phyloP scores from a whole-genome alignment of 345 rosid species.

The Pugionium dolabratum region DNA sequence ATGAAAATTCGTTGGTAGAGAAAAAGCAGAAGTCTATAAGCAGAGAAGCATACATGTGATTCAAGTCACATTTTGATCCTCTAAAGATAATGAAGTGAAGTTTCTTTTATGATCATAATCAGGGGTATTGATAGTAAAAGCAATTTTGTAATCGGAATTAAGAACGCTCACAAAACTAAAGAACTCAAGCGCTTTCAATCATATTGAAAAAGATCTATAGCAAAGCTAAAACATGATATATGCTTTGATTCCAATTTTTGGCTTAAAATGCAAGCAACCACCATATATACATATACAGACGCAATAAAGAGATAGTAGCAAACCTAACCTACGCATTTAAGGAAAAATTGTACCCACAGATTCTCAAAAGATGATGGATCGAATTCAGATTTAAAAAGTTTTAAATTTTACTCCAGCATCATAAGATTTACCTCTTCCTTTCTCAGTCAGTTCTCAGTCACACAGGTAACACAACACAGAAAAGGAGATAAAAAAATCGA shows the following conservation, averaged over 20 bases:
- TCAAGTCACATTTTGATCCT: conserved; percentile 3
- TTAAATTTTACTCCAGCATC: not conserved
- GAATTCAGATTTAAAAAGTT: conserved; percentile 6
- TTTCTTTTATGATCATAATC: conserved; percentile 1
- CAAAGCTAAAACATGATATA: conserved; percentile 12
- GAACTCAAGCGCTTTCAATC: conserved; percentile 4
- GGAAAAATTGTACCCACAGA: conserved; percentile 13
- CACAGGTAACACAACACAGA: not conserved
- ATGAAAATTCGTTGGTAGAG: not conserved
- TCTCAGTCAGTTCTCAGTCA: conserved; percentile 4
- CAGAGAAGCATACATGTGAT: not conserved
- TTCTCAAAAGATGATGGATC: conserved; percentile 13
- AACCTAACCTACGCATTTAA: conserved; percentile 15
- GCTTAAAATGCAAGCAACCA: conserved; percentile 37
- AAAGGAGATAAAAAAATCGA: not conserved
- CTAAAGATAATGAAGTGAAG: conserved; percentile 1
- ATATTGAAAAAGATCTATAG: not conserved
- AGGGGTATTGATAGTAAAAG: not conserved
- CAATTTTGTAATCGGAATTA: not conserved
- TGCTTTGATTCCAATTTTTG: conserved; percentile 12
- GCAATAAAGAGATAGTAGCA: not conserved
- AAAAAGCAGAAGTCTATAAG: not conserved
- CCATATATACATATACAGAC: conserved; percentile 17
- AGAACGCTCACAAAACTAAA: not conserved
- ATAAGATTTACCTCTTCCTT: conserved; percentile 8